Evolutionary conservation across 495 filamentous ascomycete species (phyloP).

Genomic region (Entonaema liquescens): DNA sequence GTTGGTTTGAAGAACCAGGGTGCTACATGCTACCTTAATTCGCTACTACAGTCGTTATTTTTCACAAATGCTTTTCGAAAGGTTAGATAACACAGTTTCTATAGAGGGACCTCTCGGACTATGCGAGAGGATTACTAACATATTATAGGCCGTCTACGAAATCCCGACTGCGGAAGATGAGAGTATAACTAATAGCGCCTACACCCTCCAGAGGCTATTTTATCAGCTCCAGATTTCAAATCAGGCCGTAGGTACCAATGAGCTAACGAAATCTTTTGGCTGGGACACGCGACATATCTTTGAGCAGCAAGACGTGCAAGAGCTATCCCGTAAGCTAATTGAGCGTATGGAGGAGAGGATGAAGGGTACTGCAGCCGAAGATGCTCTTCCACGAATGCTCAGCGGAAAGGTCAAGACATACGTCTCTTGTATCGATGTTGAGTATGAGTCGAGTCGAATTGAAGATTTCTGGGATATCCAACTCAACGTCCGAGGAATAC

Average conservation of each 20-base stretch:
- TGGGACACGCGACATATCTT: slow-evolving; percentile 99
- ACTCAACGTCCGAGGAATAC: slow-evolving; percentile 93
- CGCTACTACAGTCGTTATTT: slow-evolving; percentile 93
- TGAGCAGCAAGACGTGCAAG: slow-evolving; percentile 98
- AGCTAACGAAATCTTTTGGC: slow-evolving; percentile 94
- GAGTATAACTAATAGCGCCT: slow-evolving; percentile 85
- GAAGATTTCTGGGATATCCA: slow-evolving; percentile 99
- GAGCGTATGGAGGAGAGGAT: slow-evolving; percentile 95
- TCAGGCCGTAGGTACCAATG: slow-evolving; percentile 83
- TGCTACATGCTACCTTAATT: slow-evolving; percentile 98
- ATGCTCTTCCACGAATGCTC: slow-evolving; percentile 87
- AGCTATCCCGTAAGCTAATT: slow-evolving; percentile 95
- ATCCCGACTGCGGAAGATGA: slow-evolving; percentile 90
- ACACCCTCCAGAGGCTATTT: slow-evolving; percentile 92
- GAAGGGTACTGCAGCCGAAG: slow-evolving; percentile 97
- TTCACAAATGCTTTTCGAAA: slow-evolving; percentile 98
- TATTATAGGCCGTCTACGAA: slow-evolving; percentile 85
- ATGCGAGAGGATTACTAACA: slow-evolving; percentile 14
- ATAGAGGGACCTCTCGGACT: background rate
- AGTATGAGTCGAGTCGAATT: slow-evolving; percentile 91
- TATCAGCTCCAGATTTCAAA: slow-evolving; percentile 89
- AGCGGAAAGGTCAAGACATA: slow-evolving; percentile 98
- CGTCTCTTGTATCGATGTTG: slow-evolving; percentile 97
- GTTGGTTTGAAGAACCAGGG: slow-evolving; percentile 98
- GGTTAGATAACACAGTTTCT: slow-evolving; percentile 55